Evolutionary conservation across 2,329 filamentous ascomycete species (phyloP).

Genomic region (Orbilia ellipsospora): DNA sequence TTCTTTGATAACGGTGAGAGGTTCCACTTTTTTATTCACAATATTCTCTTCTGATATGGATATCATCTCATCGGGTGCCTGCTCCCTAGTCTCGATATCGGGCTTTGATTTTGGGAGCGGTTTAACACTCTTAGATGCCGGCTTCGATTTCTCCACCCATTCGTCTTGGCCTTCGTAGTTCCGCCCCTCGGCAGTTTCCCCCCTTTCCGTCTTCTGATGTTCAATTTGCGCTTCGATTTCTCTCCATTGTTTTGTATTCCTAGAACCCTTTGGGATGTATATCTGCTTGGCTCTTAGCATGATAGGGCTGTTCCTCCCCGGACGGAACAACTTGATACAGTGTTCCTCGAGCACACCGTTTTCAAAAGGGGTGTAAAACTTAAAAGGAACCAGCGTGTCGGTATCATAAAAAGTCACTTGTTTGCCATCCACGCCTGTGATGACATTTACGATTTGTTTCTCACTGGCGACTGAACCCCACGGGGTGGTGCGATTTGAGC

Average conservation of each 20-base stretch:
- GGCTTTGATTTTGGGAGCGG: too few species aligned
- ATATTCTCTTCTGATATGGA: background rate
- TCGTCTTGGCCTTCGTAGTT: too few species aligned
- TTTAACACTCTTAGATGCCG: too few species aligned
- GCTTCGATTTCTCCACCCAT: too few species aligned
- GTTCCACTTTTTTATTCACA: too few species aligned
- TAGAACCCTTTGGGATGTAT: slow-evolving; percentile 7
- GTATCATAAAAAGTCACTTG: background rate
- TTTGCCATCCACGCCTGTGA: slow-evolving; percentile 4
- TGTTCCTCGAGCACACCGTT: slow-evolving; percentile 25
- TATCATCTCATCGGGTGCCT: background rate
- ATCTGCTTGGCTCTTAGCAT: slow-evolving; percentile 20
- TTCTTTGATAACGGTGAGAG: background rate
- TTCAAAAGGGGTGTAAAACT: background rate
- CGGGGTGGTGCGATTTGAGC: too few species aligned
- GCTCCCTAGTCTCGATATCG: too few species aligned
- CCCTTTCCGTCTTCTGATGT: background rate
- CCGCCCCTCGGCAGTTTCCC: too few species aligned
- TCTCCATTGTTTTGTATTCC: background rate
- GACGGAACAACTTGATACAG: slow-evolving; percentile 24
- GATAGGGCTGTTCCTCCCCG: slow-evolving; percentile 4
- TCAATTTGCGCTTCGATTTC: background rate
- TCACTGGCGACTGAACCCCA: background rate
- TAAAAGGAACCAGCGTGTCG: slow-evolving; percentile 16
- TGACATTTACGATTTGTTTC: background rate